A percentile compares a stretch with the other conserved stretches of the same genome.
Evolutionary conservation across 2,329 filamentous ascomycete species (phyloP).

Genomic region (Cladosporium sp.): DNA sequence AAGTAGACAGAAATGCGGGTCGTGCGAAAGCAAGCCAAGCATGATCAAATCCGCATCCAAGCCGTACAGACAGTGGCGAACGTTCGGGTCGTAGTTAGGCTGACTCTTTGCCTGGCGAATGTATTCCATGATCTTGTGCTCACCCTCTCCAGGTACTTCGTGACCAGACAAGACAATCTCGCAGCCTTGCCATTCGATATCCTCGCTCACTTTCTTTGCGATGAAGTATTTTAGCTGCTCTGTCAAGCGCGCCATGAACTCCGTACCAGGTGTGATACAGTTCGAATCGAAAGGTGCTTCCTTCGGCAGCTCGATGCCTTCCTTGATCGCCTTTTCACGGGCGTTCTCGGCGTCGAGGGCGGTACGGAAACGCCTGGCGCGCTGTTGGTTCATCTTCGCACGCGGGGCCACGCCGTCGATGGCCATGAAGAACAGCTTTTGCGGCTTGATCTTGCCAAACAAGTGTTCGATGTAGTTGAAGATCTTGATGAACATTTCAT

Average conservation of each 20-base stretch:
- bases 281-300: slow-evolving; percentile 98
- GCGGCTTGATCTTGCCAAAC: slow-evolving; percentile 97
- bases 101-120: slow-evolving; percentile 97
- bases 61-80: slow-evolving; percentile 94
- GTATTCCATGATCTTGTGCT: slow-evolving; percentile 99
- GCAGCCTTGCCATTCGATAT: slow-evolving; percentile 94
- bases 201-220: slow-evolving; percentile 96
- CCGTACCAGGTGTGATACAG: slow-evolving; percentile 94
- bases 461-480: slow-evolving; percentile 99
- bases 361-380: slow-evolving; percentile 87
- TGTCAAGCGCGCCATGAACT: slow-evolving; percentile 96
- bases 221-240: slow-evolving; percentile 95
- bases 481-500: slow-evolving; percentile 99
- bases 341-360: slow-evolving; percentile 85
- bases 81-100: slow-evolving; percentile 82
- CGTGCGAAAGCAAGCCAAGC: slow-evolving; percentile 92
- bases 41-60: slow-evolving; percentile 98
- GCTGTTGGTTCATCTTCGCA: slow-evolving; percentile 99
- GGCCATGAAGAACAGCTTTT: slow-evolving; percentile 99
- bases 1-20: slow-evolving; percentile 94
- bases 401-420: slow-evolving; percentile 96
- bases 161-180: slow-evolving; percentile 95
- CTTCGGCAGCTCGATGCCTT: slow-evolving; percentile 88
- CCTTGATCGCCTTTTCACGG: slow-evolving; percentile 81
- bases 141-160: slow-evolving; percentile 94